Percentiles rank a stretch among this genome's conserved stretches.
These are phyloP conservation scores for Phlebiopsis gigantea DNA, from an alignment of 768 basidiomycete genomes.

Conservation along the genomic window DNA sequence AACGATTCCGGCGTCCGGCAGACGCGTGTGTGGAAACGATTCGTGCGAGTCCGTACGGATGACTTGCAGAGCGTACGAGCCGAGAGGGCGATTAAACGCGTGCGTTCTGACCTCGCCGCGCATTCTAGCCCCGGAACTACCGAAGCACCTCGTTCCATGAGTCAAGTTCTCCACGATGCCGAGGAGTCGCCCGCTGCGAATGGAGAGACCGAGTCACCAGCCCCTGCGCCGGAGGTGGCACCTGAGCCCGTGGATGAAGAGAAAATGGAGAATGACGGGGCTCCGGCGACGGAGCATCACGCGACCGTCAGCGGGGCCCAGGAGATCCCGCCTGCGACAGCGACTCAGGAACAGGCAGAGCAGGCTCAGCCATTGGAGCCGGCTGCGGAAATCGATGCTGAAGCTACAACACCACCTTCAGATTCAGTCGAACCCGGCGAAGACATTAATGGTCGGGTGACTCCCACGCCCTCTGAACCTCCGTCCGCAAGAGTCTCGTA, in stretches of 20 bases:
- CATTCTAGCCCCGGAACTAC: constrained; percentile 41
- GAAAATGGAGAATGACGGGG: not conserved
- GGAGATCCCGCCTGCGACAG: not conserved
- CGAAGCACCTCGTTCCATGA: constrained; percentile 27
- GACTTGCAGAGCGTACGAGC: constrained; percentile 84
- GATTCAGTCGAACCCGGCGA: constrained; percentile 16
- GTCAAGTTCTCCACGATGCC: constrained; percentile 27
- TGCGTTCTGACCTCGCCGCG: constrained; percentile 77
- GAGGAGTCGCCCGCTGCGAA: constrained; percentile 7
- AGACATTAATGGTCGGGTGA: constrained; percentile 17
- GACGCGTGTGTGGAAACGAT: constrained; percentile 75
- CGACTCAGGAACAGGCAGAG: not conserved
- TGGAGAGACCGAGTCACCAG: constrained; percentile 18
- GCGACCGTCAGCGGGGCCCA: constrained; percentile 10
- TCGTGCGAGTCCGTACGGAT: constrained; percentile 80
- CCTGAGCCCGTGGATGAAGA: not conserved
- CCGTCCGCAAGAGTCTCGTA: constrained; percentile 33
- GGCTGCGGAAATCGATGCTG: not conserved
- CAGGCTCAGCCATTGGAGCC: not conserved
- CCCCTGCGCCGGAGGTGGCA: constrained; percentile 9
- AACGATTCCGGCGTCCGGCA: constrained; percentile 60
- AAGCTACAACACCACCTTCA: not conserved
- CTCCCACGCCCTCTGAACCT: constrained; percentile 21
- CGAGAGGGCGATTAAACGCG: constrained; percentile 84
- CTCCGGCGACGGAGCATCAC: not conserved